phyloP scores from a whole-genome alignment of 2,329 filamentous ascomycete genomes.

The Thielaviopsis ethacetica region DNA sequence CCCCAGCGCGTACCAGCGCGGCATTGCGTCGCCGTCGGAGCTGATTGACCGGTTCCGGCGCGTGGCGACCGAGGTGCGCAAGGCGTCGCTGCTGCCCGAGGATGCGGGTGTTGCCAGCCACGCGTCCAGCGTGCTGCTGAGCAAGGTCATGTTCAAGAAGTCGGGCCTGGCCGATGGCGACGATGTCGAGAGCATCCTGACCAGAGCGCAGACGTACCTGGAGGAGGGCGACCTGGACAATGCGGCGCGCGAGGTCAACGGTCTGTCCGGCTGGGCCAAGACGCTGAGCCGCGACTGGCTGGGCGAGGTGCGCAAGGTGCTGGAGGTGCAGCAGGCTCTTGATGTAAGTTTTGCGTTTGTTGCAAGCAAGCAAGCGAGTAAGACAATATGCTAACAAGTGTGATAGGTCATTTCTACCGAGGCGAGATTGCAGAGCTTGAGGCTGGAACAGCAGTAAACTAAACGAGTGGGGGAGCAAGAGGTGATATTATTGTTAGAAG shows the following conservation, averaged over 20 bases:
- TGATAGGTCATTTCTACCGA: constrained; percentile 71
- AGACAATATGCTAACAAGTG: constrained; percentile 15
- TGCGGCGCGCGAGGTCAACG: constrained; percentile 90
- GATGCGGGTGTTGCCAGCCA: constrained; percentile 91
- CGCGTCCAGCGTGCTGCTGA: constrained; percentile 74
- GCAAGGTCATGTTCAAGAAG: constrained; percentile 95
- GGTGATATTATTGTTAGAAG: background rate
- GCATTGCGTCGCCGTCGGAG: constrained; percentile 67
- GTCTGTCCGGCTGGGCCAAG: constrained; percentile 84
- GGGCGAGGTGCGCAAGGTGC: constrained; percentile 70
- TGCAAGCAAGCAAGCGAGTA: background rate
- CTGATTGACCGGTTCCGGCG: constrained; percentile 92
- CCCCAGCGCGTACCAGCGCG: constrained; percentile 81
- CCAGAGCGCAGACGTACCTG: constrained; percentile 72
- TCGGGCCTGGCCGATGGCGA: constrained; percentile 65
- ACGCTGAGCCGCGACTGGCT: constrained; percentile 91
- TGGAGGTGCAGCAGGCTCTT: constrained; percentile 91
- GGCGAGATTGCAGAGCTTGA: constrained; percentile 69
- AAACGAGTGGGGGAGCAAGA: background rate
- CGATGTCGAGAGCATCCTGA: constrained; percentile 87
- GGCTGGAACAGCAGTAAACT: constrained; percentile 11
- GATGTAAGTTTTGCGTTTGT: constrained; percentile 48
- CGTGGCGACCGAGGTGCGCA: constrained; percentile 81
- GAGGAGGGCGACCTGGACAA: constrained; percentile 88
- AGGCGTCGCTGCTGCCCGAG: constrained; percentile 81